Base-by-base conservation (phyloP, 805 yeast genomes). In the Pichia kluyveri region DNA sequence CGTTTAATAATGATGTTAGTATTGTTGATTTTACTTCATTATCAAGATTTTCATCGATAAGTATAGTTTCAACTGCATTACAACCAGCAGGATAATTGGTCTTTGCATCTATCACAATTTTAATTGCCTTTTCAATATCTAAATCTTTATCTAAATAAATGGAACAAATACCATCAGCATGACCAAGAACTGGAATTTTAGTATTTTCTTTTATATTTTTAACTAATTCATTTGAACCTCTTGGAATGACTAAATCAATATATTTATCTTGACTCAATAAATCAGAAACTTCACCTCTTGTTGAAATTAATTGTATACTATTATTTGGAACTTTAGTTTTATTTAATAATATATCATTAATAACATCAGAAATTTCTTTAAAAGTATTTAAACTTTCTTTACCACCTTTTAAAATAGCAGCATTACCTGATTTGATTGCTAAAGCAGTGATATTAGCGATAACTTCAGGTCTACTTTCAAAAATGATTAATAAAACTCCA, bases 41-140 rank as follows among this genome's bases (percentile, higher is more conserved):
- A 2, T 71, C 53, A 55, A 63, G 63, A 50, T 56, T 60, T 44
- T 71, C 67, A 64, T 83, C 76, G 42, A 95, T 67, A 48, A 93
- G 73, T 31, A 93, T 66, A 34, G 93, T 87, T 66, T 93, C 99
- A 47, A 79, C 91, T 8, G 99, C 97, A 63, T 93, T 93, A 67
- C 99, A 93, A n/a, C 96, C 99, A 12, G 99, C 99, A 43, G 98
- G 97, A 63, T 93, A 93, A 65, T 89, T 90, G 0, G 96, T 88
- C 67, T 93, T 93, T 5, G 96, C 77, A 66, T 93, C 99, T 28
- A 87, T 77, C 6, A 80, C 72, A 31, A 93, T 79, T 48, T 79
- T 77, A 34, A 76, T 71, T 0, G 97, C 95, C 78, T 86, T 89
- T 14, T 65, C 76, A 12, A 86, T 52, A 58, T 89, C 91, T 7